Evolutionary conservation across 441 rosid genomes (phyloP).

Genomic region (Aquilaria agallochum): DNA sequence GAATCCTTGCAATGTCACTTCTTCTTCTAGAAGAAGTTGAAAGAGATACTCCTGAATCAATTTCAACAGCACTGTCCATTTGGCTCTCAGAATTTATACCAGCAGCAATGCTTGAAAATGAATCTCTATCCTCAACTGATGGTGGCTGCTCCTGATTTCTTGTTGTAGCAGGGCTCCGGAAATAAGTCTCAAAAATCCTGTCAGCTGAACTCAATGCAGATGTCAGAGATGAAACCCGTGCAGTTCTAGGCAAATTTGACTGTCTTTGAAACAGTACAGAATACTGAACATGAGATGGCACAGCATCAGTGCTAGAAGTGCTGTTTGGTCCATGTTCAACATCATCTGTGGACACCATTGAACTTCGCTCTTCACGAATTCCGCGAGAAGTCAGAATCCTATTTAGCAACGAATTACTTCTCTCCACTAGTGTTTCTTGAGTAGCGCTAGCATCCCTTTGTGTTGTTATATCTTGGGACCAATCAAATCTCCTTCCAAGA

Average conservation of each 20-base stretch:
- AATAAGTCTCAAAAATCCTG: constrained; percentile 48
- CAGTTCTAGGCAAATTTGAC: constrained; percentile 47
- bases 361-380: constrained; percentile 63
- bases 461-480: constrained; percentile 42
- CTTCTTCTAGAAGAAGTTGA: constrained; percentile 88
- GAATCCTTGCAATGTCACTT: constrained; percentile 63
- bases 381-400: constrained; percentile 66
- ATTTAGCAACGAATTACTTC: constrained; percentile 44
- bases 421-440: constrained; percentile 39
- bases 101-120: constrained; percentile 84
- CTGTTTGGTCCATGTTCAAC: constrained; percentile 43
- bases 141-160: constrained; percentile 73
- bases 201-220: constrained; percentile 48
- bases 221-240: constrained; percentile 31
- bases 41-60: constrained; percentile 76
- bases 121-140: constrained; percentile 79
- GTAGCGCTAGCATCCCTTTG: constrained; percentile 46
- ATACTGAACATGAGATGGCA: constrained; percentile 45
- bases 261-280: constrained; percentile 56
- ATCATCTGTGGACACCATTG: constrained; percentile 39
- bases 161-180: constrained; percentile 37
- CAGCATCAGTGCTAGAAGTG: constrained; percentile 36
- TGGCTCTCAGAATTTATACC: constrained; percentile 82
- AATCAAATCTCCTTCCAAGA: constrained; percentile 67
- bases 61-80: constrained; percentile 81